Percentiles rank a stretch among this genome's conserved stretches.
phyloP scores from a whole-genome alignment of 2,329 filamentous ascomycete genomes.

The Tolypocladium inflatum region DNA sequence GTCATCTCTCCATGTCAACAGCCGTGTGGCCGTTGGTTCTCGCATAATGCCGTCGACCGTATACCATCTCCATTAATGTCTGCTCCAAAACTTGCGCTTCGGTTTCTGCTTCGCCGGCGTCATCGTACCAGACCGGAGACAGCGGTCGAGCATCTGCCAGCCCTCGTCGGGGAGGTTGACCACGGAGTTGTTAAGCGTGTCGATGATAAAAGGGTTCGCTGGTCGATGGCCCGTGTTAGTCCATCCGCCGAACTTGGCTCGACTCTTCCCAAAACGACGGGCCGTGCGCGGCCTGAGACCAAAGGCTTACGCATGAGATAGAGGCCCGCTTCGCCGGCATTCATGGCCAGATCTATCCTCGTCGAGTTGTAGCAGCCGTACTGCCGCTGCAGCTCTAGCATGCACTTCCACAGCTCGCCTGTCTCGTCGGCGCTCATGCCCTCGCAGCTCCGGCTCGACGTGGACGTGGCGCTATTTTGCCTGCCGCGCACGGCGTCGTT shows the following conservation, averaged over 20 bases:
- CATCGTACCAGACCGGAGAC: slow-evolving; percentile 7
- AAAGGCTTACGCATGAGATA: slow-evolving; percentile 30
- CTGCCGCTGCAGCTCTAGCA: slow-evolving; percentile 35
- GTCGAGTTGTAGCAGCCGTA: slow-evolving; percentile 41
- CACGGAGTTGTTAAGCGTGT: slow-evolving; percentile 27
- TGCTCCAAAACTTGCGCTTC: slow-evolving; percentile 18
- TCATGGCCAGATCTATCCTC: slow-evolving; percentile 35
- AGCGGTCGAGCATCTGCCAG: slow-evolving; percentile 23
- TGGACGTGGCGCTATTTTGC: slow-evolving; percentile 5
- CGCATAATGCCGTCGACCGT: no score
- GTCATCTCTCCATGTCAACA: background rate
- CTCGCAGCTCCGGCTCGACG: slow-evolving; percentile 18
- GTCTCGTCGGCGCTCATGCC: slow-evolving; percentile 27
- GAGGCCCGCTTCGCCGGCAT: slow-evolving; percentile 27
- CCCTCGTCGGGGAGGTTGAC: slow-evolving; percentile 26
- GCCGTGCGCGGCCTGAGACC: background rate
- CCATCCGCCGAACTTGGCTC: background rate
- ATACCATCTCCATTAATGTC: background rate
- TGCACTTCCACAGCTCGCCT: slow-evolving; percentile 34
- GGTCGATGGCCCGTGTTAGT: background rate
- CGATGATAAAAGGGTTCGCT: slow-evolving; percentile 31
- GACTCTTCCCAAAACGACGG: background rate
- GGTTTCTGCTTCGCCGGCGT: slow-evolving; percentile 6
- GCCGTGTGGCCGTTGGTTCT: background rate
- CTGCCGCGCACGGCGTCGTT: slow-evolving; percentile 8